phyloP scores from a whole-genome alignment of 495 filamentous ascomycete species.

The Penicillium cinerascens region DNA sequence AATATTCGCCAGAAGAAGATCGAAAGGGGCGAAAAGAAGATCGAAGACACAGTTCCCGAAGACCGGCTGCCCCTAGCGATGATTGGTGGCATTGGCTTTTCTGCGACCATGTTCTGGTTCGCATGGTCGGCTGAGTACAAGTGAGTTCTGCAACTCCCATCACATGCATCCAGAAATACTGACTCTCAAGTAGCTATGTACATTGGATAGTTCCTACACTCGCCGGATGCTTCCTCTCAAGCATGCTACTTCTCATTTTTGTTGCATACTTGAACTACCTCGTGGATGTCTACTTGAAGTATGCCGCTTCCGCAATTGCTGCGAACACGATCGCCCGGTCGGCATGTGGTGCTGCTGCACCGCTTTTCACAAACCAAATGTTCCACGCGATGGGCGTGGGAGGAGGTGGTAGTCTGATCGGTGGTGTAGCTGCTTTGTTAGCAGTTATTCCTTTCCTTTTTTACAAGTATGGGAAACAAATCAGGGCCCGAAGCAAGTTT shows the following conservation, averaged over 20 bases:
- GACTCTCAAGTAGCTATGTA: conserved; percentile 19
- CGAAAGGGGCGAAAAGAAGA: conserved; percentile 15
- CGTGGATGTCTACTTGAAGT: conserved; percentile 28
- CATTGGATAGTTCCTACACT: conserved; percentile 49
- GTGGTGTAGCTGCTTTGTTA: conserved; percentile 38
- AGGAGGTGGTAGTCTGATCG: conserved; percentile 46
- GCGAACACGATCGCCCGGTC: conserved; percentile 30
- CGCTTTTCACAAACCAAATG: conserved; percentile 32
- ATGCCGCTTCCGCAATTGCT: conserved; percentile 28
- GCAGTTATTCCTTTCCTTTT: conserved; percentile 49
- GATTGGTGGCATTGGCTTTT: conserved; percentile 54
- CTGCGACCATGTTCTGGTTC: conserved; percentile 54
- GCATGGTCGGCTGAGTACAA: conserved; percentile 49
- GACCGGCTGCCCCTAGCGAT: conserved; percentile 51
- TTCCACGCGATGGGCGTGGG: conserved; percentile 49
- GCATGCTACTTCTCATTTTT: conserved; percentile 35
- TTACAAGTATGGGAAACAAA: conserved; percentile 46
- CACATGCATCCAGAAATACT: conserved; percentile 10
- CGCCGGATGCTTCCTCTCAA: conserved; percentile 34
- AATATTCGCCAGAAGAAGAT: neutral
- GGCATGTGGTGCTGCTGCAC: conserved; percentile 27
- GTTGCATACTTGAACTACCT: conserved; percentile 31
- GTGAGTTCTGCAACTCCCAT: conserved; percentile 13
- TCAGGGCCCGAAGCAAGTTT: conserved; percentile 36
- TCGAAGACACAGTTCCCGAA: neutral